Evolutionary conservation across 1,284 basidiomycete species (phyloP).

Genomic region (Pascua guehoae): DNA sequence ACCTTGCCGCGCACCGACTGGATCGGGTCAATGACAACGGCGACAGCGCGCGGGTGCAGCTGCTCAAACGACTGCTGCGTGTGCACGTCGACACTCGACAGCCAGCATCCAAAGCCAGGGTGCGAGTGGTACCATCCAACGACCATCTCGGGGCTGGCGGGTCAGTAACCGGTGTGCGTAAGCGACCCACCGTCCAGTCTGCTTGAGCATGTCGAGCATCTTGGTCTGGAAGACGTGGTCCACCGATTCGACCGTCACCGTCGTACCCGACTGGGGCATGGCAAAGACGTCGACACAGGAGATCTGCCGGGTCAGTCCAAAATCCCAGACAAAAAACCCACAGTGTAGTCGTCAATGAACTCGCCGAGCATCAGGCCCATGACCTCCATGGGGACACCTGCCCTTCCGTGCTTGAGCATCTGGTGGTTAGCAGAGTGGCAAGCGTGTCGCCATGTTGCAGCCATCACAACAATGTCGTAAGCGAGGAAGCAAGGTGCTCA

Average conservation of each 20-base stretch:
- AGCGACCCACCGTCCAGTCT: constrained; percentile 79
- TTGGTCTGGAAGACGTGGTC: constrained; percentile 98
- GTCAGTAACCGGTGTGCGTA: background rate
- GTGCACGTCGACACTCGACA: constrained; percentile 98
- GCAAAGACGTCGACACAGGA: constrained; percentile 98
- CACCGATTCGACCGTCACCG: constrained; percentile 97
- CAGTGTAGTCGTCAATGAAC: constrained; percentile 98
- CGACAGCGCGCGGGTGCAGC: constrained; percentile 89
- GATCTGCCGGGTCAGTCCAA: constrained; percentile 30
- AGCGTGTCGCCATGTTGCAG: no score
- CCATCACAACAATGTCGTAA: background rate
- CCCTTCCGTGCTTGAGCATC: constrained; percentile 99
- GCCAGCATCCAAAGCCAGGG: constrained; percentile 99
- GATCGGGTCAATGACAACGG: constrained; percentile 97
- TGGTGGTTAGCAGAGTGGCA: constrained; percentile 39
- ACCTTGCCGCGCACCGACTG: constrained; percentile 99
- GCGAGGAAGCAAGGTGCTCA: constrained; percentile 31
- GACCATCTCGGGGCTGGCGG: constrained; percentile 87
- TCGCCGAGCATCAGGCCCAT: constrained; percentile 99
- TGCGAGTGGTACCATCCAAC: constrained; percentile 99
- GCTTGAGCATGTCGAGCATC: constrained; percentile 99
- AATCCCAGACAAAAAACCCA: constrained; percentile 39
- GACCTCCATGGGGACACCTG: constrained; percentile 99
- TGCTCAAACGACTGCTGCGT: constrained; percentile 99
- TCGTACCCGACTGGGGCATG: constrained; percentile 99